Evolutionary conservation across 1,139 yeast species (phyloP).

Genomic region (Kurtzmaniella natalensis): DNA sequence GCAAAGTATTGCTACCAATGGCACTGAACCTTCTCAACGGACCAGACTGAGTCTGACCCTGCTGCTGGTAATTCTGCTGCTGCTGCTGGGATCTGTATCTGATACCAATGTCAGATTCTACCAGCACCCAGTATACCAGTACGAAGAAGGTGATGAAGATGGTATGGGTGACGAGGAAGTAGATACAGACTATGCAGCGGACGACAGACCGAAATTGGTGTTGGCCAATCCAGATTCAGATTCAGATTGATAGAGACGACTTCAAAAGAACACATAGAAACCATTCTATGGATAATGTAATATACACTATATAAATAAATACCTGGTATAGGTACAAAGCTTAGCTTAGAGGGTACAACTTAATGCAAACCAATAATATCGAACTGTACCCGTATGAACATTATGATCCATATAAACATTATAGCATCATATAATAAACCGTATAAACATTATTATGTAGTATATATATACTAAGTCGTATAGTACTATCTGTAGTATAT

Average conservation of each 20-base stretch:
- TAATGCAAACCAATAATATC: too few species aligned
- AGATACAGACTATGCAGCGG: conserved; percentile 24
- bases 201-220: conserved; percentile 46
- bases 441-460: too few species aligned
- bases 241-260: conserved; percentile 2
- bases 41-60: not conserved
- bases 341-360: too few species aligned
- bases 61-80: conserved; percentile 14
- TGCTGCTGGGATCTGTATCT: conserved; percentile 24
- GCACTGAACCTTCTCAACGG: not conserved
- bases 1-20: conserved; percentile 19
- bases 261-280: conserved; percentile 2
- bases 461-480: too few species aligned
- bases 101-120: conserved; percentile 26
- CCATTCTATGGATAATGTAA: too few species aligned
- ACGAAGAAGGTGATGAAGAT: conserved; percentile 21
- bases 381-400: too few species aligned
- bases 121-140: conserved; percentile 41
- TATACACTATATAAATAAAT: too few species aligned
- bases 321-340: too few species aligned
- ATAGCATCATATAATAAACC: too few species aligned
- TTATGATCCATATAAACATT: too few species aligned
- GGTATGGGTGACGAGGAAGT: conserved; percentile 13
- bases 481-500: too few species aligned
- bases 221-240: conserved; percentile 66